A percentile compares a stretch with the other conserved stretches of the same genome.
These are phyloP conservation scores for Ophiostoma montium DNA, from an alignment of 2,329 filamentous ascomycete species.

Conservation along the genomic window DNA sequence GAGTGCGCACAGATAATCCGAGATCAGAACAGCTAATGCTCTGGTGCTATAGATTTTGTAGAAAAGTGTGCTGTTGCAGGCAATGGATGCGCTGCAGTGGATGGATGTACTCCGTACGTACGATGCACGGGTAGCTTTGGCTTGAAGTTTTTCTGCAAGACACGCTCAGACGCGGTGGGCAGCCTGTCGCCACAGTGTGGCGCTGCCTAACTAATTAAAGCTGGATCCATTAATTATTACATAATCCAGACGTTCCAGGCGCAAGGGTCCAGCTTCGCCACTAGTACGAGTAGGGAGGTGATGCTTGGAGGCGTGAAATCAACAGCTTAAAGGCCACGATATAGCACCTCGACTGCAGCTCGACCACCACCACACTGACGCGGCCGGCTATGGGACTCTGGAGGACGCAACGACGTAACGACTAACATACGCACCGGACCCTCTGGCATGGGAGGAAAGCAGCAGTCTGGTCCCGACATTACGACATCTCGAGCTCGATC, in stretches of 20 bases:
- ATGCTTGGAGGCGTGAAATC: neutral
- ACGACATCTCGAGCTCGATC: neutral
- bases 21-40: no score
- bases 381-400: neutral
- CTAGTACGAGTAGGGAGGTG: no score
- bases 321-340: conserved; percentile 1
- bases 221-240: neutral
- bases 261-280: no score
- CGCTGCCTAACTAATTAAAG: neutral
- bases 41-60: no score
- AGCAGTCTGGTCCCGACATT: neutral
- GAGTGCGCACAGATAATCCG: no score
- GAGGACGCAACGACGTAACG: neutral
- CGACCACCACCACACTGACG: neutral
- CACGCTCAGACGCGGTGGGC: neutral
- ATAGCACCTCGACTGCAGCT: conserved; percentile 1
- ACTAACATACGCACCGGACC: neutral
- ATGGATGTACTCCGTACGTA: neutral
- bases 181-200: conserved; percentile 1
- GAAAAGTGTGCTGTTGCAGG: no score
- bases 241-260: neutral
- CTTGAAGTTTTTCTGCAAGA: neutral
- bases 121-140: neutral
- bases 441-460: neutral
- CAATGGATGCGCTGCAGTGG: no score